Evolutionary conservation across 352 stramenopile species (phyloP), one percentile per base, ranked within the genome.

Genomic region (Pythium sp.): DNA sequence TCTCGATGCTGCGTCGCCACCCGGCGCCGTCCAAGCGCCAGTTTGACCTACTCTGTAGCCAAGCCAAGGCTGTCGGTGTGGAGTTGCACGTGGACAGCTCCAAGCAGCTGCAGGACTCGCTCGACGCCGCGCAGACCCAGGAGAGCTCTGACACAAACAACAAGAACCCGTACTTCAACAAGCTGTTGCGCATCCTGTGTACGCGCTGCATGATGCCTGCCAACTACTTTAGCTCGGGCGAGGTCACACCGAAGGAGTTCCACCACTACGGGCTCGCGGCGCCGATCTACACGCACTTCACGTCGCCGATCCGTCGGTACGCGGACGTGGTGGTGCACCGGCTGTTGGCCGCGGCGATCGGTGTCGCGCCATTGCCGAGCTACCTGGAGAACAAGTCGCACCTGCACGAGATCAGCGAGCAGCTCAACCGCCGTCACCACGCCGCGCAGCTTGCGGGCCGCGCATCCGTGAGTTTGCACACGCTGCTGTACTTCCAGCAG

Each of bases 271-370:
- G 98, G 38, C 86, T 99, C 11, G 98, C 97, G 12, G 97, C 97
- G 9, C 94, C 96, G 5, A 98, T 99, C 30, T 99, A 99, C 80
- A 99, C 98, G 38, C 98, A 99, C 79, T 99, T 99, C 73, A 99
- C 98, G 34, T 99, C 94, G n/a, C 98, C 98, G 4, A 99, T 99
- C 78, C 89, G 94, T 62, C 89, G 95, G 4, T 94, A 99, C 80
- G 97, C 98, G 0, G 98, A 99, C 78, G 94, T 99, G 20, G 95
- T 99, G 54, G 97, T 99, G 24, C 98, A 99, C 78, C 94, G 98
- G 0, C 73, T 99, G 22, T 76, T 99, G 3, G 97, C 96, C 38
- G 98, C 97, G 11, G 92, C 97, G 26, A 98, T 99, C 61, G 95
- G 94, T 20, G 92, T 99, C n/a, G 86, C 89, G 12, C 91, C 97